Evolutionary conservation across 345 rosid species (phyloP).

Genomic region (Salix arbutifolia): DNA sequence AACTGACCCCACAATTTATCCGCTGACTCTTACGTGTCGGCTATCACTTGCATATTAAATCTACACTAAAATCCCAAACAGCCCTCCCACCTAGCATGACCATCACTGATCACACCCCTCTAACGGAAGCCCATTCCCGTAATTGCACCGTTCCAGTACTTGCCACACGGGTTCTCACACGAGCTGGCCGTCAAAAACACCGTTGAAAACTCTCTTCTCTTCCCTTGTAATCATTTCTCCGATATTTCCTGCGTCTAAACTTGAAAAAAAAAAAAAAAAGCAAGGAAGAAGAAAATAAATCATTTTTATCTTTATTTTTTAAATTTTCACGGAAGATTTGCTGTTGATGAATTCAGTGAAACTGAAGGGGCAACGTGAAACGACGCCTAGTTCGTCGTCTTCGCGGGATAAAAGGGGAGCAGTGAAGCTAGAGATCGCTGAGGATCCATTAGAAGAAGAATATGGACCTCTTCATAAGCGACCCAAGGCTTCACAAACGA

Average conservation of each 20-base stretch:
- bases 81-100: not conserved
- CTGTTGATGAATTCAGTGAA: conserved; percentile 73
- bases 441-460: conserved; percentile 69
- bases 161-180: conserved; percentile 24
- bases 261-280: not conserved
- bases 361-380: conserved; percentile 40
- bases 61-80: not conserved
- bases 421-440: conserved; percentile 82
- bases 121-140: conserved; percentile 3
- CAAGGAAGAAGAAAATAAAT: not conserved
- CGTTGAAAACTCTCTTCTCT: conserved; percentile 14
- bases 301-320: not conserved
- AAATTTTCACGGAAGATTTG: not conserved
- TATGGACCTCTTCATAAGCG: conserved; percentile 68
- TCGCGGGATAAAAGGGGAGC: conserved; percentile 46
- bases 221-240: conserved; percentile 3
- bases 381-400: conserved; percentile 21
- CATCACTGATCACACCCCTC: no score
- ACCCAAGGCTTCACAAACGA: conserved; percentile 45
- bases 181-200: conserved; percentile 29
- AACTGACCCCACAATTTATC: conserved; percentile 30
- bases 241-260: conserved; percentile 13
- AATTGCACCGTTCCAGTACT: conserved; percentile 13
- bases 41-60: conserved; percentile 9
- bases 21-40: conserved; percentile 22